Evolutionary conservation across 2,329 filamentous ascomycete species (phyloP).

Genomic region (Geosmithia putterillii): DNA sequence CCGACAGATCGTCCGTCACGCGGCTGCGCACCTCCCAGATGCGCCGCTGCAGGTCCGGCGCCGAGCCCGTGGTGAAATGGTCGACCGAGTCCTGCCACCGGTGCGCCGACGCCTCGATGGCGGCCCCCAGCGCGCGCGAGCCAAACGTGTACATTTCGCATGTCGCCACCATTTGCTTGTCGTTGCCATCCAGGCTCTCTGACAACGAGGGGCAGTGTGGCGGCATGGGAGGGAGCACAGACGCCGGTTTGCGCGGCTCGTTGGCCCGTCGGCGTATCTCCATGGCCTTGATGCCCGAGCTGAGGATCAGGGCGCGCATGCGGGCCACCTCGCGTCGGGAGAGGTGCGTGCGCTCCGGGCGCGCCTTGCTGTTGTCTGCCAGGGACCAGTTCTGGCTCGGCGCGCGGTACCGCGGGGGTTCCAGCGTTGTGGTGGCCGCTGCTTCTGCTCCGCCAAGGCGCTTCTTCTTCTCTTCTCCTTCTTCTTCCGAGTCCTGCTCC

Average conservation of each 20-base stretch:
- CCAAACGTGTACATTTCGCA: slow-evolving; percentile 37
- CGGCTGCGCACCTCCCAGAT: slow-evolving; percentile 34
- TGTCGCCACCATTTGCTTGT: slow-evolving; percentile 23
- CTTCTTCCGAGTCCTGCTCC: too few relatives aligned
- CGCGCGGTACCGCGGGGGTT: not conserved
- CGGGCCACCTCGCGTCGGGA: slow-evolving; percentile 67
- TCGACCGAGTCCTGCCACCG: slow-evolving; percentile 49
- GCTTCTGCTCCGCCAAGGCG: slow-evolving; percentile 5
- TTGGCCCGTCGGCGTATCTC: slow-evolving; percentile 61
- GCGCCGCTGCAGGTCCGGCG: slow-evolving; percentile 35
- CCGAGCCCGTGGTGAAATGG: slow-evolving; percentile 43
- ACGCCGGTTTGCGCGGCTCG: slow-evolving; percentile 24
- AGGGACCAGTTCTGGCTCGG: slow-evolving; percentile 37
- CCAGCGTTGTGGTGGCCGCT: slow-evolving; percentile 9
- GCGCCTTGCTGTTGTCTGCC: slow-evolving; percentile 23
- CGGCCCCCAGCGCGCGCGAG: slow-evolving; percentile 35
- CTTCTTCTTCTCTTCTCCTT: too few relatives aligned
- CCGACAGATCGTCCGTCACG: slow-evolving; percentile 39
- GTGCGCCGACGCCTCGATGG: slow-evolving; percentile 33
- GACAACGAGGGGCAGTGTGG: too few relatives aligned
- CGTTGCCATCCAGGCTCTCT: too few relatives aligned
- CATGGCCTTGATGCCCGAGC: slow-evolving; percentile 80
- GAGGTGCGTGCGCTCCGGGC: slow-evolving; percentile 24
- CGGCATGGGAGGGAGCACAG: not conserved
- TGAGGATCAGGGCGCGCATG: slow-evolving; percentile 64